Base-by-base conservation (phyloP, 2,329 filamentous ascomycete genomes). In the Alternaria solani region DNA sequence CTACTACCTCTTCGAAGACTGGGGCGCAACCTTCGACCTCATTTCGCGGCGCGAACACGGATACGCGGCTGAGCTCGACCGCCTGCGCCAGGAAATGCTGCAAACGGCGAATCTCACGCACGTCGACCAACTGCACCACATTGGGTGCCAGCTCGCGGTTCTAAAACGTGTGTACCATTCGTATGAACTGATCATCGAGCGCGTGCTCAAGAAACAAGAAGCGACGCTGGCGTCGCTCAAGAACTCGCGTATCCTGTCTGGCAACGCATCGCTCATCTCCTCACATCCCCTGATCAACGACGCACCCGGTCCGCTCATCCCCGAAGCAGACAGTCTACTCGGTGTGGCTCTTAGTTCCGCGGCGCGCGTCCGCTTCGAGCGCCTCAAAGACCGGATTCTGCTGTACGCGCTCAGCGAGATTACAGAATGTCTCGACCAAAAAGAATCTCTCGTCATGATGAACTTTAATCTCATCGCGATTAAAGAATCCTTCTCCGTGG, bases 401-500 rank as follows among this genome's bases (percentile, higher is more conserved):
- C 79, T 88, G 41, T 84, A 89, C 49, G 88, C 89, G 61, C 74
- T 90, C 41, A 86, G 83, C 66, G 86, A 88, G 58, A 87, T 89
- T 26, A 81, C 86, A 51, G 87, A 88, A 67, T 87, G 87, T 59
- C 76, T 92, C 23, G 86, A 86, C 28, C 90, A 92, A 75, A 92
- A 92, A 72, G 88, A 89, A 26, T 87, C 87, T 0, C 80, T 93
- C 26, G 88, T 90, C 4, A 86, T 86, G 63, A 87, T 92, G 73
- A 92, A 92, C 75, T 93, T 93, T 82, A 92, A 91, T 75, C 84
- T 93, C 64, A 91, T 90, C 59, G 87, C 90, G 18, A 87, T 92
- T 70, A 92, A 91, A 73, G 89, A 93, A 75, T 91, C 89, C 0
- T 86, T 88, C 64, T 87, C 88, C 4, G 90, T 92, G 11, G 90